A percentile compares a stretch with the other conserved stretches of the same genome.
Conservation (phyloP, 2,329 filamentous ascomycete species). For the Bipolaris cookei region DNA sequence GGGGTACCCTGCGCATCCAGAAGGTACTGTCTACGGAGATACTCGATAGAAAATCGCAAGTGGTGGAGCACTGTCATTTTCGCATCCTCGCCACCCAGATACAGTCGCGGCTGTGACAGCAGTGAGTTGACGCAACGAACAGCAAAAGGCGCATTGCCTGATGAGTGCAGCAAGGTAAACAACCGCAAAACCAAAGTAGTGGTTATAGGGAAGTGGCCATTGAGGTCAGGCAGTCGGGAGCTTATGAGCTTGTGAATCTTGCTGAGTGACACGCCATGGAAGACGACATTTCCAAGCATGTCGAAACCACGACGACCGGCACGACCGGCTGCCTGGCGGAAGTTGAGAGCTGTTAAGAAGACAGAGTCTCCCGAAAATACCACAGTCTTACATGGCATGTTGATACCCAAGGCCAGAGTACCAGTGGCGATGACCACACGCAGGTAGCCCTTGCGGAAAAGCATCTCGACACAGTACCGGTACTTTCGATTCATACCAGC, state of each 20-base stretch:
- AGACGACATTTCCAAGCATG: conserved; percentile 80
- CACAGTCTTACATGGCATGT: conserved; percentile 75
- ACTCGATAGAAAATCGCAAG: conserved; percentile 80
- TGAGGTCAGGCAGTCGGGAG: conserved; percentile 74
- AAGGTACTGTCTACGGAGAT: conserved; percentile 71
- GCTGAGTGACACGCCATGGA: conserved; percentile 67
- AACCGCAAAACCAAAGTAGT: conserved; percentile 74
- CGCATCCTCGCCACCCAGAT: conserved; percentile 71
- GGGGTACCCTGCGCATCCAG: conserved; percentile 67
- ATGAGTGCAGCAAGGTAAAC: conserved; percentile 70
- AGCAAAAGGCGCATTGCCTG: conserved; percentile 67
- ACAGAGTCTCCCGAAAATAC: conserved; percentile 77
- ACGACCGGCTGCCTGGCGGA: conserved; percentile 76
- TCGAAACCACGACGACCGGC: conserved; percentile 82
- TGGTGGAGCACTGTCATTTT: conserved; percentile 76
- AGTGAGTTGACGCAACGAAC: conserved; percentile 68
- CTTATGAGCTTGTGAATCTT: conserved; percentile 74
- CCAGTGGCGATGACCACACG: conserved; percentile 76
- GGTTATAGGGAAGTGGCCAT: conserved; percentile 79
- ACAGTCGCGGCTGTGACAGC: conserved; percentile 72
- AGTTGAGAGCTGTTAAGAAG: conserved; percentile 76
- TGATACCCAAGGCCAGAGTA: conserved; percentile 78
- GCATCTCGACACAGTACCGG: conserved; percentile 73
- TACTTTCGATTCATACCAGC: conserved; percentile 80
- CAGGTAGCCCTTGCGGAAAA: conserved; percentile 75